phyloP scores from a whole-genome alignment of 495 filamentous ascomycete species.

The Jackrogersella minutella region DNA sequence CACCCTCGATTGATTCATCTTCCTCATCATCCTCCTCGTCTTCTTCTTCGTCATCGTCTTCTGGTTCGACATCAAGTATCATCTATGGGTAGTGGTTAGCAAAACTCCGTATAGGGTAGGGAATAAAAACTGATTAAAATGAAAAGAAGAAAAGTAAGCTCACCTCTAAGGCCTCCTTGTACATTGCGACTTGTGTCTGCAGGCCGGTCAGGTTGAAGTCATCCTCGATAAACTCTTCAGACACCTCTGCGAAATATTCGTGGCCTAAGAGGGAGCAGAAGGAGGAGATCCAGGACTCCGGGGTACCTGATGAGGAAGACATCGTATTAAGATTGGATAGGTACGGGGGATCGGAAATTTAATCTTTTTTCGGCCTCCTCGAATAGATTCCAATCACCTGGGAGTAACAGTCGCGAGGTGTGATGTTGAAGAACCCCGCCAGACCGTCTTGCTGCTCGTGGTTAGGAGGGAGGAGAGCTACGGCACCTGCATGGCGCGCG shows the following conservation, averaged over 20 bases:
- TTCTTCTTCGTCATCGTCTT: slow-evolving; percentile 87
- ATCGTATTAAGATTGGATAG: slow-evolving; percentile 42
- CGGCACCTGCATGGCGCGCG: slow-evolving; percentile 38
- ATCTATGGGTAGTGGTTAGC: slow-evolving; percentile 65
- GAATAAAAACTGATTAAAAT: background rate
- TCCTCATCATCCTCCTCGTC: slow-evolving; percentile 81
- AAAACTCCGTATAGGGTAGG: slow-evolving; percentile 8
- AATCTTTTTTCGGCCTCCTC: background rate
- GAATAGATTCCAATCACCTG: background rate
- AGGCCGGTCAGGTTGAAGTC: slow-evolving; percentile 98
- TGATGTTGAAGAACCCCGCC: slow-evolving; percentile 19
- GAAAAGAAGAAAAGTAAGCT: slow-evolving; percentile 6
- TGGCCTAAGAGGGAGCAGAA: slow-evolving; percentile 96
- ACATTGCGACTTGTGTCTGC: slow-evolving; percentile 96
- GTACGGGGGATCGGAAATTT: background rate
- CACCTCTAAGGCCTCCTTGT: slow-evolving; percentile 86
- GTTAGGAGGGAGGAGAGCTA: slow-evolving; percentile 24
- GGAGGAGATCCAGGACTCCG: slow-evolving; percentile 96
- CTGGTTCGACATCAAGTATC: slow-evolving; percentile 98
- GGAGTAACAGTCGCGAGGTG: slow-evolving; percentile 4
- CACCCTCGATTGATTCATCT: slow-evolving; percentile 76
- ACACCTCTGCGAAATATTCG: slow-evolving; percentile 98
- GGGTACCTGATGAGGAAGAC: slow-evolving; percentile 80
- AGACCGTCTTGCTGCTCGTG: slow-evolving; percentile 21
- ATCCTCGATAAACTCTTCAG: slow-evolving; percentile 99